phyloP scores from a whole-genome alignment of 371 early-diverging fungal species.

The Syncephalis fuscata region DNA sequence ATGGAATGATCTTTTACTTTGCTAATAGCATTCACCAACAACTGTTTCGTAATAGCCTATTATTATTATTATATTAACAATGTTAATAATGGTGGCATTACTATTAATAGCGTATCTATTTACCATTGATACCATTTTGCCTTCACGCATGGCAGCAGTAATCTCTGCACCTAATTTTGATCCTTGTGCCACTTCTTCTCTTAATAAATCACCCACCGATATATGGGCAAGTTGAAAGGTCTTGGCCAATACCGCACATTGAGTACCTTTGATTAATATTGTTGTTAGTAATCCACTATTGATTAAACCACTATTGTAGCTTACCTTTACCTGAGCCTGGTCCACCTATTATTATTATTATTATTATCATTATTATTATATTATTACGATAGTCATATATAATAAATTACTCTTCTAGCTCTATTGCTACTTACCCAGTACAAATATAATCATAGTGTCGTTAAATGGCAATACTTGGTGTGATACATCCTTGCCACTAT shows the following conservation, averaged over 20 bases:
- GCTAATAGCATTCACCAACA: slow-evolving; percentile 16
- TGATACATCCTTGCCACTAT: not conserved
- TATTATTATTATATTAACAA: not conserved
- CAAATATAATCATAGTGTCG: slow-evolving; percentile 1
- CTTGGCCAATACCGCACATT: slow-evolving; percentile 27
- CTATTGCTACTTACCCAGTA: slow-evolving; percentile 1
- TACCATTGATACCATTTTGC: slow-evolving; percentile 43
- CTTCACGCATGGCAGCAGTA: slow-evolving; percentile 29
- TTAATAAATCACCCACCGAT: slow-evolving; percentile 47
- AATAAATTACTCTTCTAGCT: not conserved
- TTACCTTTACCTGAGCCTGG: slow-evolving; percentile 4
- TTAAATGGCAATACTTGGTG: not conserved
- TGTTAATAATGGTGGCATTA: not conserved
- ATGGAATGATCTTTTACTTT: slow-evolving; percentile 7
- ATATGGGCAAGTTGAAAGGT: slow-evolving; percentile 31
- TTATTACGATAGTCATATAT: not conserved
- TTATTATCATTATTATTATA: not conserved
- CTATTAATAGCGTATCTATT: not conserved
- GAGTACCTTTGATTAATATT: slow-evolving; percentile 27
- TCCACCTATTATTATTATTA: not conserved
- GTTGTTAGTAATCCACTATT: not conserved
- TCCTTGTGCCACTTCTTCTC: slow-evolving; percentile 29
- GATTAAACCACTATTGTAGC: not conserved
- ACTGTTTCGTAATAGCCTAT: slow-evolving; percentile 22
- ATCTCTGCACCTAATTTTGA: slow-evolving; percentile 26